Evolutionary conservation across 1,284 basidiomycete species (phyloP), one percentile per base, ranked within the genome.

Genomic region (Lentinus polychrous): DNA sequence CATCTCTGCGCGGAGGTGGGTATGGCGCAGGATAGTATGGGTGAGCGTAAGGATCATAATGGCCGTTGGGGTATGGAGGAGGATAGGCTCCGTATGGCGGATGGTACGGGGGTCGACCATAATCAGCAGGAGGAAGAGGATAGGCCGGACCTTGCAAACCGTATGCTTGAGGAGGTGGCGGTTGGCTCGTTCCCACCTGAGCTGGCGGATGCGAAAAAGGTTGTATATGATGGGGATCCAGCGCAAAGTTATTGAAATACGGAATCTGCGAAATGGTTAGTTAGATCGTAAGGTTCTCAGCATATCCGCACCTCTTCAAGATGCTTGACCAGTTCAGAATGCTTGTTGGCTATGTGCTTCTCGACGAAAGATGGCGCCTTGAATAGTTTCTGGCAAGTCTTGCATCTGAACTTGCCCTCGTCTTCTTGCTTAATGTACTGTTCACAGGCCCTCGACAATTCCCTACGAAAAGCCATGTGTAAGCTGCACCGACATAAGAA

Each of bases 331-430:
- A 88, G 70, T 55, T 94, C 92, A 14, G 83, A 70, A 63, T 95
- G 92, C 65, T 94, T 94, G 65, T 91, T 90, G 7, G 84, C 79
- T 54, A 94, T 84, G 63, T 95, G 92, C 71, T 97, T 97, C 70
- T 94, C 91, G 45, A 97, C 88, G 67, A 95, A 97, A 37, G 92
- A 83, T 18, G 90, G 87, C 3, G 92, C 94, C 64, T 93, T 94
- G 81, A 97, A 97, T 14, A 97, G 74, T 71, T 97, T 97, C 66
- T 83, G 82, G 66, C 94, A 97, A 44, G 85, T 86, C 71, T 91
- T 94, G 73, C 94, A 97, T 56, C 94, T 78, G 71, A 91, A 96
- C 64, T 95, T 96, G 59, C 86, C 89, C 66, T 93, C 89, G 54
- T 94, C 94, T 67, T 97, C 94, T 65, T 94, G 88, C 68, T 94